Evolutionary conservation across 176 grass and related monocot species (phyloP).

Genomic region (Phyllostachys edulis): DNA sequence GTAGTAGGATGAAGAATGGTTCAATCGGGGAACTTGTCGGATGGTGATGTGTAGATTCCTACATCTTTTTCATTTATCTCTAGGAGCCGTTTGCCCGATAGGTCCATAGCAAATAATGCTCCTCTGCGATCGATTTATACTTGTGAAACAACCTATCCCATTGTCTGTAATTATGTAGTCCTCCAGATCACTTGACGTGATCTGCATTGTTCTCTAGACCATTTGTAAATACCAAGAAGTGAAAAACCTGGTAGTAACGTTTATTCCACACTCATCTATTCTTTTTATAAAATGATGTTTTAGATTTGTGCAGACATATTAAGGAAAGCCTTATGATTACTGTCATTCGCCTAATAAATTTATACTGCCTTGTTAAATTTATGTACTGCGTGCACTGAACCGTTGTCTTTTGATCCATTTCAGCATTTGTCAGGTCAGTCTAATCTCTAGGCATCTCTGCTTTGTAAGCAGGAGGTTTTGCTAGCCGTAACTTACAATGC

Average conservation of each 20-base stretch:
- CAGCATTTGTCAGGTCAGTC: background rate
- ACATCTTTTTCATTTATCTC: background rate
- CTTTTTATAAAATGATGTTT: background rate
- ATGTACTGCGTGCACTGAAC: too few relatives aligned
- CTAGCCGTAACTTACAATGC: background rate
- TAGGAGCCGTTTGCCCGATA: background rate
- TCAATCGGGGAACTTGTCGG: background rate
- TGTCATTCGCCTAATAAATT: background rate
- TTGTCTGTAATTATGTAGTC: slow-evolving; percentile 23
- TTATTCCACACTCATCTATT: background rate
- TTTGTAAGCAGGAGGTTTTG: background rate
- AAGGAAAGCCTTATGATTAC: background rate
- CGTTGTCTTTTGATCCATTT: background rate
- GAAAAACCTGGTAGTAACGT: background rate
- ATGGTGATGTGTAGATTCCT: slow-evolving; percentile 10
- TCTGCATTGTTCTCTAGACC: slow-evolving; percentile 14
- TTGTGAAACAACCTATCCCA: background rate
- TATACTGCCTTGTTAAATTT: background rate
- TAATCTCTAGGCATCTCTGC: background rate
- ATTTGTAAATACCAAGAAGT: slow-evolving; percentile 21
- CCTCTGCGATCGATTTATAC: slow-evolving; percentile 2
- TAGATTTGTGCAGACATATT: background rate
- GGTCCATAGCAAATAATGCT: background rate
- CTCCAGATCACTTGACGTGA: slow-evolving; percentile 32
- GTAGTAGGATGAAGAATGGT: slow-evolving; percentile 15